Evolutionary conservation across 345 rosid species (phyloP), one percentile per base, ranked within the genome.

Genomic region (Linum trigynum): DNA sequence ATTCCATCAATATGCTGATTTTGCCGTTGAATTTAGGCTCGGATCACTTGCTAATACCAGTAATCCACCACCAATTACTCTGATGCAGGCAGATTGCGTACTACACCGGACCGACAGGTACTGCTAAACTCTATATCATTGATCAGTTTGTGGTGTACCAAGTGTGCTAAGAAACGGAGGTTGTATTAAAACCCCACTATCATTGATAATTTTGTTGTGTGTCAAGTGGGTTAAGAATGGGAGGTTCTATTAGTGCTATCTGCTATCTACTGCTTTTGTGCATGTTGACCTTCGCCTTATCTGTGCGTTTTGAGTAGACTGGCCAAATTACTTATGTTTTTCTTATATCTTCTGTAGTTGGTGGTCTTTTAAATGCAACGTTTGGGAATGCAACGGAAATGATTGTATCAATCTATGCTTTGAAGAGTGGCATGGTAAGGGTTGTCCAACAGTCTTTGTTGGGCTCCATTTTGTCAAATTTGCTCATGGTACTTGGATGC

Each of bases 11-110:
- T 9, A n/a, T 48, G 53, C 53, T 48, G 53, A 9, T 48, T 48
- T 9, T 7, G 36, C 1, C 14, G 7, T 59, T 7, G 40, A 23
- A 15, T 10, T 38, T 36, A 5, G 7, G 23, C 38, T 23, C 32
- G 32, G 32, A 0, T 43, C 50, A 48, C 14, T 45, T 14, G 12
- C 51, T 48, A 7, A 3, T 48, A 48, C 32, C 53, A 41, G 45
- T 41, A 41, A 23, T 23, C 32, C 32, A 48, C 11, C 53, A 48
- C 32, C 32, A 41, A 48, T 48, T 15, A 23, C 12, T 59, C 39
- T 59, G 37, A 59, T 59, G 62, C 39, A 59, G 62, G 62, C 62
- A 59, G 62, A 10, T 59, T 17, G 62, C 62, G 32, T 59, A 23
- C 62, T 59, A 17, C 39, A 16, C 62, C 1, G 62, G 62, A 59